Evolutionary conservation across 805 yeast genomes (phyloP).

Genomic region (Zygosaccharomyces rouxii): DNA sequence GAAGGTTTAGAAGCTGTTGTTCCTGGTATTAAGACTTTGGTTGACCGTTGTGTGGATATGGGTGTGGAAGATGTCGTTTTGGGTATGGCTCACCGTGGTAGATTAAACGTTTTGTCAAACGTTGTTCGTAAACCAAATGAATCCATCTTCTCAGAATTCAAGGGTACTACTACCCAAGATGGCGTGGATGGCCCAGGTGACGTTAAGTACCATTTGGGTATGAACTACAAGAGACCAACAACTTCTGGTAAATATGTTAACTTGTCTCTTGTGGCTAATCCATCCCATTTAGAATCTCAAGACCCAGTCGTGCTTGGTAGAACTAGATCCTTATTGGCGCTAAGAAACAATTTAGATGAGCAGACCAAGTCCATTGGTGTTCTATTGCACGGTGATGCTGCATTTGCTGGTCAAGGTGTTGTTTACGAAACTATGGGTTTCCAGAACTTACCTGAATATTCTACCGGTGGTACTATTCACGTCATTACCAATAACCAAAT

Average conservation of each 20-base stretch:
- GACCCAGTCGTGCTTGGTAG: constrained; percentile 98
- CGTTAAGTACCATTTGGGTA: constrained; percentile 98
- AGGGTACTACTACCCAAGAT: constrained; percentile 84
- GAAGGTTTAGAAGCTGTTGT: constrained; percentile 98
- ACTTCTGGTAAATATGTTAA: constrained; percentile 96
- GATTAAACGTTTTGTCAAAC: constrained; percentile 94
- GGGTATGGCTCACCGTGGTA: constrained; percentile 99
- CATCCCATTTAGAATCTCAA: constrained; percentile 98
- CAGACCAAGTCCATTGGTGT: constrained; percentile 87
- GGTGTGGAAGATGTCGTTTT: constrained; percentile 96
- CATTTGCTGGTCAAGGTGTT: constrained; percentile 98
- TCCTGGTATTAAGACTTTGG: constrained; percentile 94
- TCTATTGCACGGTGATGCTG: constrained; percentile 97
- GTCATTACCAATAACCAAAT: constrained; percentile 96
- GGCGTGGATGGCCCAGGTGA: constrained; percentile 89
- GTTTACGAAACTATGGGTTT: constrained; percentile 98
- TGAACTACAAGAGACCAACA: constrained; percentile 98
- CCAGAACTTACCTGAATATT: constrained; percentile 84
- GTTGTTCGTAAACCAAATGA: constrained; percentile 98
- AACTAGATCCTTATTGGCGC: constrained; percentile 92
- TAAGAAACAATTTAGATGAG: constrained; percentile 78
- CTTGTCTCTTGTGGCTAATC: constrained; percentile 95
- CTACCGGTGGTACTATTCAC: constrained; percentile 98
- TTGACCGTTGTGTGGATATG: constrained; percentile 84
- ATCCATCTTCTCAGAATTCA: constrained; percentile 92